These are phyloP conservation scores for Fusarium sterilihyphosum DNA, from an alignment of 2,329 filamentous ascomycete genomes.

Conservation along the genomic window DNA sequence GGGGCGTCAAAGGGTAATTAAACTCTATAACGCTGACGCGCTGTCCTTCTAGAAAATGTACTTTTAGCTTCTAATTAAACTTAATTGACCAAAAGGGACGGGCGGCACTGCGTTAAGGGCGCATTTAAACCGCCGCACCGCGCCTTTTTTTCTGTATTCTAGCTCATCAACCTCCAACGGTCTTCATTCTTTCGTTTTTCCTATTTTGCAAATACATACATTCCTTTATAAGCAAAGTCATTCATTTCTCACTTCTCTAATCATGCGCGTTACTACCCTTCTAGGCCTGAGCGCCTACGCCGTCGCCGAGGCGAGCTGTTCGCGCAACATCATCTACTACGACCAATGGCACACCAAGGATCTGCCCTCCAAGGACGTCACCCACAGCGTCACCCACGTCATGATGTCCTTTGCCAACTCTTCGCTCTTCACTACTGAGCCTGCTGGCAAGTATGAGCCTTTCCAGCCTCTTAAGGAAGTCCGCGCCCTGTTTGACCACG, in stretches of 20 bases:
- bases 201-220: neutral
- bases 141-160: neutral
- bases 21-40: neutral
- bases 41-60: neutral
- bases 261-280: neutral
- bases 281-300: neutral
- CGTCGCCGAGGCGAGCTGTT: slow-evolving; percentile 22
- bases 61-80: slow-evolving; percentile 11
- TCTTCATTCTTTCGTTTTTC: neutral
- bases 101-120: neutral
- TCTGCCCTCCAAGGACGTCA: slow-evolving; percentile 51
- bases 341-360: slow-evolving; percentile 56
- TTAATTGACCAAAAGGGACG: neutral
- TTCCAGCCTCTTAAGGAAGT: slow-evolving; percentile 63
- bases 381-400: slow-evolving; percentile 62
- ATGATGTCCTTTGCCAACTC: slow-evolving; percentile 65
- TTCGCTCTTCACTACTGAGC: slow-evolving; percentile 56
- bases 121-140: neutral
- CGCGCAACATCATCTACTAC: slow-evolving; percentile 55
- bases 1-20: neutral
- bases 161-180: neutral
- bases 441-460: slow-evolving; percentile 56
- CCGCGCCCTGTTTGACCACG: slow-evolving; percentile 61
- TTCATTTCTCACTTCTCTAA: neutral
- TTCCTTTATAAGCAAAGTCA: neutral